A percentile compares a stretch with the other conserved stretches of the same genome.
Conservation (phyloP, 768 basidiomycete species). For the Leccinum uliginosum region DNA sequence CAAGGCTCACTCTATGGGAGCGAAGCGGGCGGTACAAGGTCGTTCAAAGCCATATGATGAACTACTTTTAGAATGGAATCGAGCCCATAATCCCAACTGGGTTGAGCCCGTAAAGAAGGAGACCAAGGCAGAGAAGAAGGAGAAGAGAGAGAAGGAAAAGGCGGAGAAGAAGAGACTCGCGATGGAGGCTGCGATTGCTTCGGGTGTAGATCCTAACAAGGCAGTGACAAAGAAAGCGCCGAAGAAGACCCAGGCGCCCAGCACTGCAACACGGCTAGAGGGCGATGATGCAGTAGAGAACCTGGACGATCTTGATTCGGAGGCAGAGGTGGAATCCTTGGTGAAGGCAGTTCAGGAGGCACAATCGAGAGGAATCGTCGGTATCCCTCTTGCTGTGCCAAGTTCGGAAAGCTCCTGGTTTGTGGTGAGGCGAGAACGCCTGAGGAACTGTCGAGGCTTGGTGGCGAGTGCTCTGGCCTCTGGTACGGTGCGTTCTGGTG, state of each 20-base stretch:
- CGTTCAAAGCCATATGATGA: slow-evolving; percentile 83
- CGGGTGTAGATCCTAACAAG: slow-evolving; percentile 47
- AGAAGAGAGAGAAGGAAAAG: slow-evolving; percentile 76
- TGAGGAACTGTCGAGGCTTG: slow-evolving; percentile 53
- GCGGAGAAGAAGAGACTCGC: slow-evolving; percentile 75
- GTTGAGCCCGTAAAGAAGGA: slow-evolving; percentile 85
- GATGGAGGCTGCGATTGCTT: slow-evolving; percentile 63
- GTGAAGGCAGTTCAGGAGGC: slow-evolving; percentile 57
- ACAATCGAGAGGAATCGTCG: slow-evolving; percentile 53
- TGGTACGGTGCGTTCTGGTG: slow-evolving; percentile 20
- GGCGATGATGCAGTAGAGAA: slow-evolving; percentile 66
- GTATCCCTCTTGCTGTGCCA: slow-evolving; percentile 66
- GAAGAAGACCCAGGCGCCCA: slow-evolving; percentile 58
- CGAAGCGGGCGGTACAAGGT: slow-evolving; percentile 87
- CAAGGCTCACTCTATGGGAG: slow-evolving; percentile 97
- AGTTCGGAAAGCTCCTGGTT: slow-evolving; percentile 79
- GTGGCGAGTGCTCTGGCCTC: slow-evolving; percentile 47
- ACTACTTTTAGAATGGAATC: slow-evolving; percentile 88
- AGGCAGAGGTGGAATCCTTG: slow-evolving; percentile 77
- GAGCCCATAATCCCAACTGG: slow-evolving; percentile 81
- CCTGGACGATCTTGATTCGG: slow-evolving; percentile 76
- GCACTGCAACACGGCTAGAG: slow-evolving; percentile 47
- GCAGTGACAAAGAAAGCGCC: slow-evolving; percentile 52
- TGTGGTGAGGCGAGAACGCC: slow-evolving; percentile 65
- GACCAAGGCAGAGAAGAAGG: slow-evolving; percentile 84